Conservation (phyloP, 2,329 filamentous ascomycete species). For the Trichophyton equinum region DNA sequence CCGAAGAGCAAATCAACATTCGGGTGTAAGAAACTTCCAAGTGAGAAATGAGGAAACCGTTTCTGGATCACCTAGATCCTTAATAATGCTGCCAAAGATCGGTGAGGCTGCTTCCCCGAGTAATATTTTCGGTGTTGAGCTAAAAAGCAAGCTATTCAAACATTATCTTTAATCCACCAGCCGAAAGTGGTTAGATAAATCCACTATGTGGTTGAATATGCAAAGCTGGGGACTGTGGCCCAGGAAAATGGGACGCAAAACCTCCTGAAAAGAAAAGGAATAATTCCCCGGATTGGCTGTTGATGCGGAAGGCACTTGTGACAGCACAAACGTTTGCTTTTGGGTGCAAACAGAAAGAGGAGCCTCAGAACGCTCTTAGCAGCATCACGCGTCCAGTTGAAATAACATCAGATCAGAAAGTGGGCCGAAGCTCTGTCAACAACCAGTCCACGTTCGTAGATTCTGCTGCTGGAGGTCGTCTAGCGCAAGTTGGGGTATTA, state of each 20-base stretch:
- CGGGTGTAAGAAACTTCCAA: slow-evolving; percentile 1
- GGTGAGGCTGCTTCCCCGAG: slow-evolving; percentile 1
- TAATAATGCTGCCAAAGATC: slow-evolving; percentile 1
- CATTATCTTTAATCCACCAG: slow-evolving; percentile 1
- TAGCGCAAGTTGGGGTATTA: neutral
- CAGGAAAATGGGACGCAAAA: slow-evolving; percentile 1
- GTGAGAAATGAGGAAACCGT: neutral
- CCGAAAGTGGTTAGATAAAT: slow-evolving; percentile 1
- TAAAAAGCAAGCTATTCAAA: slow-evolving; percentile 2
- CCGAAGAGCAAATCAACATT: neutral
- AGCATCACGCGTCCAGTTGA: neutral
- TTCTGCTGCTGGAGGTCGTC: neutral
- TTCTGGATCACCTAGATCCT: neutral
- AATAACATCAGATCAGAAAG: neutral
- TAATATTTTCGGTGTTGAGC: slow-evolving; percentile 2
- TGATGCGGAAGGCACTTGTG: slow-evolving; percentile 1
- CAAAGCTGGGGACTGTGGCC: neutral
- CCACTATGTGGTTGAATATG: slow-evolving; percentile 4
- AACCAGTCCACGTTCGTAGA: neutral
- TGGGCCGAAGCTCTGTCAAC: neutral
- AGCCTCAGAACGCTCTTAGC: neutral
- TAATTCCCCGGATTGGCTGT: slow-evolving; percentile 3
- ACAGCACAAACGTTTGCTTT: neutral
- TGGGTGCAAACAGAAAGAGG: neutral
- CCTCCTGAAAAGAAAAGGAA: neutral